phyloP scores from a whole-genome alignment of 371 early-diverging fungal species.

The Mucor plumbeus region DNA sequence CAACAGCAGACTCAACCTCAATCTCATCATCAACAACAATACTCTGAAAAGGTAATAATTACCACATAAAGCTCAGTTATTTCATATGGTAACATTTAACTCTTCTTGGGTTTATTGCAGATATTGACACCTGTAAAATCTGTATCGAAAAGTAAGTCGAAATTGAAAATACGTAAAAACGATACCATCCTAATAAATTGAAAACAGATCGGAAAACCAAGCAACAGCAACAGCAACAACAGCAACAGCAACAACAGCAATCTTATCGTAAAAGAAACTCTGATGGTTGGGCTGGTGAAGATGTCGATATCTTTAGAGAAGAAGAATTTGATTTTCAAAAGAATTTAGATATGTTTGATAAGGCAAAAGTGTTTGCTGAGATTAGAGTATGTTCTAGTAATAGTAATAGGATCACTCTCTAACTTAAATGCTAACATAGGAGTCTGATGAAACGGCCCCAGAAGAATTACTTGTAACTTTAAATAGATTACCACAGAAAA shows the following conservation, averaged over 20 bases:
- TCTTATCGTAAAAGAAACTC: conserved; percentile 7
- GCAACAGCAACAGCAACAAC: conserved; percentile 12
- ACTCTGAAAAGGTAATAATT: conserved; percentile 10
- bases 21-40: background rate
- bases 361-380: conserved; percentile 80
- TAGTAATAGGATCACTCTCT: background rate
- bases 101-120: background rate
- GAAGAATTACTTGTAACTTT: conserved; percentile 73
- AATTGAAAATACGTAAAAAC: background rate
- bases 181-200: background rate
- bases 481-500: conserved; percentile 59
- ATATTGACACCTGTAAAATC: conserved; percentile 11
- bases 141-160: conserved; percentile 21
- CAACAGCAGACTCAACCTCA: no score
- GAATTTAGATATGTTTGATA: conserved; percentile 79
- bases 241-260: conserved; percentile 3
- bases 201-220: conserved; percentile 22
- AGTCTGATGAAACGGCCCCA: conserved; percentile 70
- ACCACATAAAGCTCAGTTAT: background rate
- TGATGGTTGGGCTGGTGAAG: conserved; percentile 64
- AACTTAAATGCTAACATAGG: conserved; percentile 33
- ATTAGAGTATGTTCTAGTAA: conserved; percentile 56
- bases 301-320: conserved; percentile 61
- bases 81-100: background rate
- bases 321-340: conserved; percentile 87